phyloP scores from a whole-genome alignment of 768 basidiomycete genomes.

The Tulasnella calospora region DNA sequence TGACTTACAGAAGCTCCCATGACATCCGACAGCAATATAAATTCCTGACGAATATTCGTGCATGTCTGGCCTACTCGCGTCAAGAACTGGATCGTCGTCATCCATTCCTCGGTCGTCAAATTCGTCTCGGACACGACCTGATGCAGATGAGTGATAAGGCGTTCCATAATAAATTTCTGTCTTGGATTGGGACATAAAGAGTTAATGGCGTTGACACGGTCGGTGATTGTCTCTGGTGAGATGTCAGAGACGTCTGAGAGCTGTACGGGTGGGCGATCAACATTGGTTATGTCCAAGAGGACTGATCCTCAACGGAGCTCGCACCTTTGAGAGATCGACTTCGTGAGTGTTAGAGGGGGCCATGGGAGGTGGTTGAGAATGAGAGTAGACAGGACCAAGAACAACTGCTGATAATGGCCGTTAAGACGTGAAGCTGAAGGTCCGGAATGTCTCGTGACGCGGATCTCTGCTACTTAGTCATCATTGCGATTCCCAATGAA shows the following conservation, averaged over 20 bases:
- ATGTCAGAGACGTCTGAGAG: slow-evolving; percentile 40
- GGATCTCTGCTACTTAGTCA: background rate
- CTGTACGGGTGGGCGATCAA: slow-evolving; percentile 32
- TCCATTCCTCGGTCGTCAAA: slow-evolving; percentile 80
- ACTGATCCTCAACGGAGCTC: background rate
- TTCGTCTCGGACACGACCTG: slow-evolving; percentile 68
- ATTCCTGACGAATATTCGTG: slow-evolving; percentile 60
- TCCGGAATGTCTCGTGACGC: background rate
- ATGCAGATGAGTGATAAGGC: slow-evolving; percentile 64
- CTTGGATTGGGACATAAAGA: slow-evolving; percentile 37
- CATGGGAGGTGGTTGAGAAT: background rate
- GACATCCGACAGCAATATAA: slow-evolving; percentile 79
- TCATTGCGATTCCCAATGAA: too few relatives aligned
- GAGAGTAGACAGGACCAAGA: background rate
- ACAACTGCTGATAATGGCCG: background rate
- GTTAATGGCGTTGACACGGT: slow-evolving; percentile 37
- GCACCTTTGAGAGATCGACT: slow-evolving; percentile 20
- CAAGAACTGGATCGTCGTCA: slow-evolving; percentile 67
- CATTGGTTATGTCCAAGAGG: background rate
- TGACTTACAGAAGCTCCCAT: slow-evolving; percentile 58
- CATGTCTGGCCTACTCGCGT: slow-evolving; percentile 70
- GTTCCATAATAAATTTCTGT: slow-evolving; percentile 46
- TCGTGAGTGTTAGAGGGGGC: background rate
- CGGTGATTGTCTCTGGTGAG: slow-evolving; percentile 48
- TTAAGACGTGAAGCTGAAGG: background rate